phyloP scores from a whole-genome alignment of 352 stramenopile genomes.

The Phytopythium mirpurense region DNA sequence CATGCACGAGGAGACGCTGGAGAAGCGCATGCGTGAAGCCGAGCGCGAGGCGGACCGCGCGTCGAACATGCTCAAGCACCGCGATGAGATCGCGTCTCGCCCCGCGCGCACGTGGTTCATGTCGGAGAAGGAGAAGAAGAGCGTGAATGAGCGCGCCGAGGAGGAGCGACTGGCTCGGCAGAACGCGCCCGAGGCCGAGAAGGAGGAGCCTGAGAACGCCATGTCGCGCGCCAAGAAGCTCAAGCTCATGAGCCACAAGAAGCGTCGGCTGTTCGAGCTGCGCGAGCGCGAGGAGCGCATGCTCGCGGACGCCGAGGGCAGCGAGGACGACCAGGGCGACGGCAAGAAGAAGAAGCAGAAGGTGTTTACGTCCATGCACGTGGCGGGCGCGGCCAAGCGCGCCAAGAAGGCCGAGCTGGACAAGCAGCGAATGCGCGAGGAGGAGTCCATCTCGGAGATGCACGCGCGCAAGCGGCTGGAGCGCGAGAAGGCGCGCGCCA shows the following conservation, averaged over 20 bases:
- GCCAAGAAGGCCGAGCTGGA: constrained; percentile 73
- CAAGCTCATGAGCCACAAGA: constrained; percentile 87
- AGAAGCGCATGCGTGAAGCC: constrained; percentile 87
- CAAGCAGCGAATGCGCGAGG: constrained; percentile 44
- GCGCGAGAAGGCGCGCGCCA: constrained; percentile 58
- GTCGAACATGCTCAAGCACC: constrained; percentile 87
- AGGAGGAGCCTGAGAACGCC: constrained; percentile 23
- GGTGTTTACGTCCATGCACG: constrained; percentile 79
- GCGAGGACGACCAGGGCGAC: constrained; percentile 30
- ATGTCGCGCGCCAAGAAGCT: constrained; percentile 71
- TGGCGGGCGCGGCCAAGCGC: constrained; percentile 70
- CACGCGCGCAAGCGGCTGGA: constrained; percentile 76
- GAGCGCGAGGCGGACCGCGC: constrained; percentile 88
- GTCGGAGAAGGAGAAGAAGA: constrained; percentile 88
- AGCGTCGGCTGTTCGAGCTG: constrained; percentile 78
- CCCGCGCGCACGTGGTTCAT: constrained; percentile 92
- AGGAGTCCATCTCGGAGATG: constrained; percentile 79
- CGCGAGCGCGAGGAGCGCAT: constrained; percentile 78
- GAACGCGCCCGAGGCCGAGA: constrained; percentile 18
- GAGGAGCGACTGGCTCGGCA: constrained; percentile 44
- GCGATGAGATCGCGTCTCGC: constrained; percentile 86
- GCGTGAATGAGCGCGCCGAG: constrained; percentile 61
- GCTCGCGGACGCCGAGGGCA: constrained; percentile 55
- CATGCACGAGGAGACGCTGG: constrained; percentile 85
- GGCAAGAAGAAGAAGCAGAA: constrained; percentile 46